Percentiles rank a stretch among this genome's conserved stretches.
Evolutionary conservation across 1,284 basidiomycete genomes (phyloP).

Genomic region (Cutaneotrichosporon sp.): DNA sequence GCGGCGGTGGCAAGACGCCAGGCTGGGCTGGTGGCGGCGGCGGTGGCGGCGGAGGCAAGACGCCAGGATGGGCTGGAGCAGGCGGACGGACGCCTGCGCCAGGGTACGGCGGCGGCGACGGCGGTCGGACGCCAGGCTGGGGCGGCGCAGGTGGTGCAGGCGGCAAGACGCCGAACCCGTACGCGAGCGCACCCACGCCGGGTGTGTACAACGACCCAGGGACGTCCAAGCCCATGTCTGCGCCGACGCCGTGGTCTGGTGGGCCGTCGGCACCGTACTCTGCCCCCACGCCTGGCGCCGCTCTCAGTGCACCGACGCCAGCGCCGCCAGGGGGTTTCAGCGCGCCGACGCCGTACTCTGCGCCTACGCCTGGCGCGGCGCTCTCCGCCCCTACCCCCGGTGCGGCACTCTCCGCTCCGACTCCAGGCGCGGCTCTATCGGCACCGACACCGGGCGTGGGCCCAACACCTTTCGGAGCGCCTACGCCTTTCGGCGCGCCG

Average conservation of each 20-base stretch:
- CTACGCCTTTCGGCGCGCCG: slow-evolving; percentile 45
- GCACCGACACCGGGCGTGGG: slow-evolving; percentile 36
- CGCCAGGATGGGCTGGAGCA: slow-evolving; percentile 56
- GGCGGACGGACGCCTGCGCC: slow-evolving; percentile 35
- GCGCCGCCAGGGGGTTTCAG: slow-evolving; percentile 40
- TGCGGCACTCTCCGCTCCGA: slow-evolving; percentile 44
- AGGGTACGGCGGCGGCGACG: slow-evolving; percentile 25
- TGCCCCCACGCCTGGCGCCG: slow-evolving; percentile 41
- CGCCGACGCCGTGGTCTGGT: slow-evolving; percentile 53
- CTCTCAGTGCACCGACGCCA: slow-evolving; percentile 51
- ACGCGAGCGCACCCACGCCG: slow-evolving; percentile 44
- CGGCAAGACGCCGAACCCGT: slow-evolving; percentile 58
- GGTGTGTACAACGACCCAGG: slow-evolving; percentile 30
- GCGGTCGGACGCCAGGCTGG: slow-evolving; percentile 47
- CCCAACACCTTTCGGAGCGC: slow-evolving; percentile 51
- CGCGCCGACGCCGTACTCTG: slow-evolving; percentile 48
- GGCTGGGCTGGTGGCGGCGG: slow-evolving; percentile 52
- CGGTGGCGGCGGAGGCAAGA: slow-evolving; percentile 40
- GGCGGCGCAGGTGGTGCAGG: slow-evolving; percentile 9
- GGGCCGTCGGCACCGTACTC: slow-evolving; percentile 28
- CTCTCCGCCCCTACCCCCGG: slow-evolving; percentile 48
- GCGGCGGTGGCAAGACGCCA: slow-evolving; percentile 53
- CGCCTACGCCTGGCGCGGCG: slow-evolving; percentile 48
- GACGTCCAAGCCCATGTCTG: slow-evolving; percentile 30
- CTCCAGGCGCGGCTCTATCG: slow-evolving; percentile 23